Conservation (phyloP, 345 rosid species). For the Gossypium arboreum region DNA sequence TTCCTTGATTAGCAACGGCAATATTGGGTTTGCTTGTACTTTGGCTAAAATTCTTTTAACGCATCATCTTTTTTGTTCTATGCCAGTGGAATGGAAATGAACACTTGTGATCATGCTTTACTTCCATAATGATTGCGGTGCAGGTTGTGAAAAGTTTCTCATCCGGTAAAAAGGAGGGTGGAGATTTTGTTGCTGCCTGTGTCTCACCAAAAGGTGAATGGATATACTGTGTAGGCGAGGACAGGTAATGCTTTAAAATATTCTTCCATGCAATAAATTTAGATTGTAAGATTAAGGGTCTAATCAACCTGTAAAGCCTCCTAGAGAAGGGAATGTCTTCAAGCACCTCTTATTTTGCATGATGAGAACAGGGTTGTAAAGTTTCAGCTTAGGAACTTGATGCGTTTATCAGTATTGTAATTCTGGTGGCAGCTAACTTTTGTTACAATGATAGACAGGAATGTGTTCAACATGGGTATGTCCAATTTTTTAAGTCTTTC, state of each 20-base stretch:
- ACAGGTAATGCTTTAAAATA: conserved; percentile 41
- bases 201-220: conserved; percentile 96
- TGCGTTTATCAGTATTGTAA: background rate
- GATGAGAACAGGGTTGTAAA: background rate
- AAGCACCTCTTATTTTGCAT: background rate
- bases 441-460: background rate
- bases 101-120: conserved; percentile 18
- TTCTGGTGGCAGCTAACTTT: background rate
- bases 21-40: background rate
- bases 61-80: background rate
- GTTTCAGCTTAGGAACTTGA: conserved; percentile 1
- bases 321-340: conserved; percentile 10
- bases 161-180: conserved; percentile 96
- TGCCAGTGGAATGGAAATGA: conserved; percentile 11
- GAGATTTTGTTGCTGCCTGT: conserved; percentile 89
- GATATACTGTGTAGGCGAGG: conserved; percentile 96
- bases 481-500: background rate
- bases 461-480: background rate
- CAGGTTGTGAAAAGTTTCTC: conserved; percentile 99
- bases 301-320: background rate
- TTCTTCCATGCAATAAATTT: background rate
- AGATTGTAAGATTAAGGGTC: background rate
- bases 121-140: conserved; percentile 11
- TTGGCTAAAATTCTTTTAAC: background rate
- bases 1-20: background rate